Percentiles rank a stretch among this genome's conserved stretches.
Conservation (phyloP, 2,329 filamentous ascomycete species). For the Truncatella angustata region DNA sequence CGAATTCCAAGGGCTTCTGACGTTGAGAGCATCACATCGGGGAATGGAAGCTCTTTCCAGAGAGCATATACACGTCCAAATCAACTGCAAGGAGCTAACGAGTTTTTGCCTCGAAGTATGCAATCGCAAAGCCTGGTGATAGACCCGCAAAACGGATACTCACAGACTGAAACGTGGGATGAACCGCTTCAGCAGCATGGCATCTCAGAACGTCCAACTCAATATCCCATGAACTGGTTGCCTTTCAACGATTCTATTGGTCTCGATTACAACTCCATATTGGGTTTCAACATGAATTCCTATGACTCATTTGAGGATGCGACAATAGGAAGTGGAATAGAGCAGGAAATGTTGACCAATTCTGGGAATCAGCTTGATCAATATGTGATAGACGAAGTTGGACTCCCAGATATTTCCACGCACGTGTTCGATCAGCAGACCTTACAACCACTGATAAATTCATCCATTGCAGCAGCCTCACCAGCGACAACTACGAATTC, state of each 20-base stretch:
- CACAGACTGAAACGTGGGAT: background rate
- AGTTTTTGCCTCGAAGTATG: background rate
- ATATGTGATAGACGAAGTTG: background rate
- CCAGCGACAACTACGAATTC: background rate
- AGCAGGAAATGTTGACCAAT: background rate
- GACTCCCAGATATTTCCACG: background rate
- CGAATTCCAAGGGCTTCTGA: background rate
- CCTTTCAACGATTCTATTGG: background rate
- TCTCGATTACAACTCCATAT: constrained; percentile 1
- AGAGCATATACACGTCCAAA: background rate
- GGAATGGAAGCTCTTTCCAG: background rate
- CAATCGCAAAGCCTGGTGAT: background rate
- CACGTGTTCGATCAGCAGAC: background rate
- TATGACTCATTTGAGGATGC: background rate
- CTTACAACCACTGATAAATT: too few relatives aligned
- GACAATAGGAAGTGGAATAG: background rate
- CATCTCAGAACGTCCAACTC: background rate
- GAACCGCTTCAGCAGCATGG: background rate
- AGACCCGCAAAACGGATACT: background rate
- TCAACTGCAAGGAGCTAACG: too few relatives aligned
- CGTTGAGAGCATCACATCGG: background rate
- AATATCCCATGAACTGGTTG: constrained; percentile 4
- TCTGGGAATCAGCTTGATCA: too few relatives aligned
- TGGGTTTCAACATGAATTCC: background rate
- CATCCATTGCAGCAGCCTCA: background rate